These are phyloP conservation scores for Fusarium continuum DNA, from an alignment of 2,329 filamentous ascomycete genomes.

Conservation along the genomic window DNA sequence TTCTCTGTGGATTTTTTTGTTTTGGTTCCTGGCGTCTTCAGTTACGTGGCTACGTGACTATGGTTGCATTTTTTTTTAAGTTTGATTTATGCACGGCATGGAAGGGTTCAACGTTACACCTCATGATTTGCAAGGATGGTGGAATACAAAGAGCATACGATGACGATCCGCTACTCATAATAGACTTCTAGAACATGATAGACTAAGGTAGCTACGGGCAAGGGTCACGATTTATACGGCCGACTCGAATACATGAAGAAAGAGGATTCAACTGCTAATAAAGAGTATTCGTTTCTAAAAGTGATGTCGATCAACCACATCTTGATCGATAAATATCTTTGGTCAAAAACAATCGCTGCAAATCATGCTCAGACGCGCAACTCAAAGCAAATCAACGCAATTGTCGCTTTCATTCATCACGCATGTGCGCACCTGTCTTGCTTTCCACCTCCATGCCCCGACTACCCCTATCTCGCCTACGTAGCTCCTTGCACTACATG, in stretches of 20 bases:
- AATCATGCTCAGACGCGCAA: background rate
- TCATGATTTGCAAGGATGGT: constrained; percentile 3
- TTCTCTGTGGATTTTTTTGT: background rate
- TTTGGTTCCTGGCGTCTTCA: constrained; percentile 16
- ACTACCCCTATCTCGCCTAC: background rate
- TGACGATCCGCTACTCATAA: constrained; percentile 5
- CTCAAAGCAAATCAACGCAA: constrained; percentile 15
- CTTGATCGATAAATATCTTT: too few relatives aligned
- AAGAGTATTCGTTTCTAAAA: background rate
- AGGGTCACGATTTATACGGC: background rate
- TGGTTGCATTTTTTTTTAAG: constrained; percentile 10
- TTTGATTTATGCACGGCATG: constrained; percentile 8
- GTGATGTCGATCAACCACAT: too few relatives aligned
- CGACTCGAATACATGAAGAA: background rate
- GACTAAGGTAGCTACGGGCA: constrained; percentile 1
- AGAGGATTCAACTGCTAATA: background rate
- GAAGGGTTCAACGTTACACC: constrained; percentile 3
- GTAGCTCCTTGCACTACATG: constrained; percentile 5
- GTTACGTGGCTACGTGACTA: constrained; percentile 9
- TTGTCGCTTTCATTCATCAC: constrained; percentile 41
- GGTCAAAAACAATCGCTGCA: too few relatives aligned
- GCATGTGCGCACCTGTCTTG: constrained; percentile 32
- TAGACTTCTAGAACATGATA: constrained; percentile 29
- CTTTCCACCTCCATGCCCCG: constrained; percentile 5
- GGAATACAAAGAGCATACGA: constrained; percentile 21